Base-by-base conservation (phyloP, 2,329 filamentous ascomycete genomes). In the Talaromyces pinophilus region DNA sequence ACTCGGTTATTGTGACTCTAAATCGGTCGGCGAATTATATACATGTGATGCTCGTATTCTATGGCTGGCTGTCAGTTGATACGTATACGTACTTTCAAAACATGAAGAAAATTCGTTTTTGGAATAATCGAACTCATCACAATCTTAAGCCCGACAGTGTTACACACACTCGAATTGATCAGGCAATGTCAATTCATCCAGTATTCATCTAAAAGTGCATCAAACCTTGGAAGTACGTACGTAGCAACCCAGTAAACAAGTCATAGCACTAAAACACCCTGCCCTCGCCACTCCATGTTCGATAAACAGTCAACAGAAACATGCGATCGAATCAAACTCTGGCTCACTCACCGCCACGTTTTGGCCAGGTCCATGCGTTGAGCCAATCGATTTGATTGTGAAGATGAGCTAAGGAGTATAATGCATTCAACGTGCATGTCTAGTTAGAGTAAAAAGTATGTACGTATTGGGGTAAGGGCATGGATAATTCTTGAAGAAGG, bases 321-420 rank as follows among this genome's bases (percentile, higher is more conserved):
- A 48, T 46, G 25, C 28, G 42, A 61, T 46, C 42, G 42, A 61
- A 61, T 61, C 40, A 48, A 48, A 22, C 40, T 30, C 38, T 48
- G 17, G 10, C 25, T 33, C 42, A 15, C 42, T 61, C 59, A 61
- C 59, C 59, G 59, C 59, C 59, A 61, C 59, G 28, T 61, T 61
- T 60, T 30, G 7, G 57, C 15, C 30, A 33, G 42, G 59, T 46
- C 59, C 28, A 48, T 61, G 42, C 59, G 59, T 13, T 35, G 42
- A 46, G 40, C 59, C 59, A 61, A 48, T 48, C 5, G 59, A 35
- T 48, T 44, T 22, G 15, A 33, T 33, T 5, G 52, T 22, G 28
- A 11, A n/a, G 28, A 19, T 19, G 50, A 35, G 50, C 25, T 54
- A 35, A 28, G 17, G 30, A 30, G 22, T 54, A 54, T 35, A 57